These are phyloP conservation scores for Trametes hirsuta DNA, from an alignment of 1,284 basidiomycete genomes.

Conservation along the genomic window DNA sequence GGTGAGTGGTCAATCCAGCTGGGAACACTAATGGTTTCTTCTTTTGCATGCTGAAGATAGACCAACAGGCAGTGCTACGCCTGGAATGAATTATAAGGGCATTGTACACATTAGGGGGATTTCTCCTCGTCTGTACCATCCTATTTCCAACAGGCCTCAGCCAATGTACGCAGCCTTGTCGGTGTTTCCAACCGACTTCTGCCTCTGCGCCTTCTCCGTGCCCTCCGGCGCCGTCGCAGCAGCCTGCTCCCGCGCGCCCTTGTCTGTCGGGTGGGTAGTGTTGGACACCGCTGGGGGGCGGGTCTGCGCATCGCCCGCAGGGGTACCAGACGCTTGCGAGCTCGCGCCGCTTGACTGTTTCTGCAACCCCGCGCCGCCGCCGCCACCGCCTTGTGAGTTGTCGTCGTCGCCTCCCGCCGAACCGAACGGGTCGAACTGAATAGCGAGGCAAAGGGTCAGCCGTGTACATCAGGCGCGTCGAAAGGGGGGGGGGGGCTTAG, in stretches of 20 bases:
- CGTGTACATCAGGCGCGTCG: neutral
- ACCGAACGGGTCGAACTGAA: conserved; percentile 12
- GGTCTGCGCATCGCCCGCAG: neutral
- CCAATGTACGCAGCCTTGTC: conserved; percentile 18
- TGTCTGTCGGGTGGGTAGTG: conserved; percentile 22
- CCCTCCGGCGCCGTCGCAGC: conserved; percentile 36
- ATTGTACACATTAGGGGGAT: neutral
- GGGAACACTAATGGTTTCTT: too few species aligned
- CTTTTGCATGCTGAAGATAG: too few species aligned
- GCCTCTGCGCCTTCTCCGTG: conserved; percentile 23
- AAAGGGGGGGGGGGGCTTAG: neutral
- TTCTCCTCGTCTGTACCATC: too few species aligned
- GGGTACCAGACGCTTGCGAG: conserved; percentile 1
- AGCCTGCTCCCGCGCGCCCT: conserved; percentile 31
- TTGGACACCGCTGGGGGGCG: conserved; percentile 15
- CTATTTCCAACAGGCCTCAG: neutral
- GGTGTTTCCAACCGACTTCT: conserved; percentile 14
- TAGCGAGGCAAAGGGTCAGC: neutral
- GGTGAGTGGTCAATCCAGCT: too few species aligned
- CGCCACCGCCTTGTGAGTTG: neutral
- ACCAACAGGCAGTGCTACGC: too few species aligned
- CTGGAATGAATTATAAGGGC: too few species aligned
- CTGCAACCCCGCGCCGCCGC: neutral
- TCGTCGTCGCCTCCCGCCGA: neutral
- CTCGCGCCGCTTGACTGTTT: conserved; percentile 8